Base-by-base conservation (phyloP, 1,284 basidiomycete species). In the Ceratobasidium sp. region DNA sequence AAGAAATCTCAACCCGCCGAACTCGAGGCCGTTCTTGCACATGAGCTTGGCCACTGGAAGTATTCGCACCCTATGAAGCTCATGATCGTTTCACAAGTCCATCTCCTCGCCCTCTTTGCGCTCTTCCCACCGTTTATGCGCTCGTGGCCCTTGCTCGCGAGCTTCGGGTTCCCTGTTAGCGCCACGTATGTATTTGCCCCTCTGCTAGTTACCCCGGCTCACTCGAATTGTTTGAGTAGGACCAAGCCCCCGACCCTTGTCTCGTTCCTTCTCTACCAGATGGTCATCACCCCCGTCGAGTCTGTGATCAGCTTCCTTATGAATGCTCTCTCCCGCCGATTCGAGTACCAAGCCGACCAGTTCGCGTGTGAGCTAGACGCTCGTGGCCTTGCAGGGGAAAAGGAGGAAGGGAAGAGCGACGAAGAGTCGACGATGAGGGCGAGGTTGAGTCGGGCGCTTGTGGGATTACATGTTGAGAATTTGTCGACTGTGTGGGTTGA, bases 1-100 rank as follows among this genome's bases (percentile, higher is more conserved):
- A 92, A 96, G 79, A 90, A 98, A 81, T 92, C 90, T 81, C 89
- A 90, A 74, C 88, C 95, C 0, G 92, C 93, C 37, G 93, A 96
- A 81, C 93, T 98, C 27, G 95, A 96, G 79, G 95, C 95, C 24
- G 94, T 97, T 2, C 58, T 62, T 24, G 72, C 95, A 0, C 96
- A 98, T 83, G 97, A 98, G 81, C 92, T 98, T 27, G 97, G 97
- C 0, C 96, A 98, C 83, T 98, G 95, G 95, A 93, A 92, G 79
- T 89, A 89, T 83, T 86, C 90, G 77, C 96, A 99, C 84, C 94
- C 95, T 0, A 90, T 91, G 76, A 94, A 97, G 81, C 88, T 98
- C 77, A 88, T 99, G 80, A 83, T 89, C 63, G 87, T 97, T 76
- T 93, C 92, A 29, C 95, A 98, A 80, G 76, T 93, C 59, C 95